Evolutionary conservation across 2,329 filamentous ascomycete genomes (phyloP).

Genomic region (Pochonia chlamydosporia): DNA sequence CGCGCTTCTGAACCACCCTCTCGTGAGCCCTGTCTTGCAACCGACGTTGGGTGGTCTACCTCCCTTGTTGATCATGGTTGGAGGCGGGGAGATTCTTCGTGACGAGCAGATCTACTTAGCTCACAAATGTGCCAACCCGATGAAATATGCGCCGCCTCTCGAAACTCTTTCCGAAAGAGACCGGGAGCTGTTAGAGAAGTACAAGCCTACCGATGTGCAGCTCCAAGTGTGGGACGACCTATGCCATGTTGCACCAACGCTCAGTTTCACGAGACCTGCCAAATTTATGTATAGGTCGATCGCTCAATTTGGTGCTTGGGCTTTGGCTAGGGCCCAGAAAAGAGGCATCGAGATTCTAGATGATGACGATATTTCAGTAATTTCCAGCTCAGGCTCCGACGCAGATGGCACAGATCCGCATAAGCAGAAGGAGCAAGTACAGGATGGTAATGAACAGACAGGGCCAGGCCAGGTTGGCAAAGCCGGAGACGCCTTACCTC

Average conservation of each 20-base stretch:
- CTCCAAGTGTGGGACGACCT: slow-evolving; percentile 95
- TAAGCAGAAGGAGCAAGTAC: slow-evolving; percentile 10
- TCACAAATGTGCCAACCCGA: slow-evolving; percentile 86
- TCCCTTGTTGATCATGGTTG: slow-evolving; percentile 78
- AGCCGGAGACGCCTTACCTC: slow-evolving; percentile 76
- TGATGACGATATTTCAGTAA: slow-evolving; percentile 70
- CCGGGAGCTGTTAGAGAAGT: slow-evolving; percentile 54
- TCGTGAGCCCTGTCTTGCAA: slow-evolving; percentile 86
- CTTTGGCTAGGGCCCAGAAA: slow-evolving; percentile 75
- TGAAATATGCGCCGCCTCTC: slow-evolving; percentile 65
- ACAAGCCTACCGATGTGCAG: slow-evolving; percentile 83
- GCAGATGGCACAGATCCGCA: slow-evolving; percentile 18
- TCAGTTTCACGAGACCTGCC: slow-evolving; percentile 94
- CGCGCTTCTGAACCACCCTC: slow-evolving; percentile 73
- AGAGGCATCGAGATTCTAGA: slow-evolving; percentile 74
- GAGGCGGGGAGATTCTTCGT: slow-evolving; percentile 80
- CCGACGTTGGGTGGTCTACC: slow-evolving; percentile 85
- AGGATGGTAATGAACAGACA: slow-evolving; percentile 15
- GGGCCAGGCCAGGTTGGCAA: slow-evolving; percentile 57
- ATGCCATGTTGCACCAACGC: slow-evolving; percentile 84
- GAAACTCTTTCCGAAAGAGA: slow-evolving; percentile 58
- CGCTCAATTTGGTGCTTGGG: slow-evolving; percentile 91
- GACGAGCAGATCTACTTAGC: slow-evolving; percentile 95
- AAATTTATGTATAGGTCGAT: slow-evolving; percentile 94
- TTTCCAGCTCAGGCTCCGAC: slow-evolving; percentile 53